phyloP scores from a whole-genome alignment of 345 rosid genomes.

The Eucalyptus leucophloia region DNA sequence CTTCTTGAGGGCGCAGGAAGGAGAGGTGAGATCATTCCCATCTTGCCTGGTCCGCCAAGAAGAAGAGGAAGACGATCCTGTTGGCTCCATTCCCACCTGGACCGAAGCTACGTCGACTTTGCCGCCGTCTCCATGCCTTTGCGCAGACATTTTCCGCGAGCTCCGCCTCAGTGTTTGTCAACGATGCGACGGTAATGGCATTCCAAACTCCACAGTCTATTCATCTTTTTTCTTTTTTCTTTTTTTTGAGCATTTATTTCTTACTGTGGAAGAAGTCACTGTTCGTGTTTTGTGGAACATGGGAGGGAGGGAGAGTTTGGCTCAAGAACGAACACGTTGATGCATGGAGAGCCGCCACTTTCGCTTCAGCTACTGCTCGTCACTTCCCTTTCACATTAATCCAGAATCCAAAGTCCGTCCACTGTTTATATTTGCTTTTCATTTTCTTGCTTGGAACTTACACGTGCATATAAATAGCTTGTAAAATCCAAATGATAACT shows the following conservation, averaged over 20 bases:
- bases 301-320: constrained; percentile 1
- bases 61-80: neutral
- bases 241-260: neutral
- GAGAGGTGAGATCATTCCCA: neutral
- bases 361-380: neutral
- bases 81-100: neutral
- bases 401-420: neutral
- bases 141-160: neutral
- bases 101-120: neutral
- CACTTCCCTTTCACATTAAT: neutral
- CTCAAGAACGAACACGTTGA: constrained; percentile 20
- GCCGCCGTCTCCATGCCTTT: neutral
- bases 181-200: neutral
- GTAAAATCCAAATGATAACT: neutral
- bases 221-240: too few species aligned
- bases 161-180: neutral
- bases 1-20: neutral
- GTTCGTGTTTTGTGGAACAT: too few species aligned
- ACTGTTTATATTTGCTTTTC: neutral
- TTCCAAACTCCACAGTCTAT: neutral
- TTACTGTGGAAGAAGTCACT: neutral
- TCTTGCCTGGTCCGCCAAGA: neutral
- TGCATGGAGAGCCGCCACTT: constrained; percentile 14
- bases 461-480: neutral
- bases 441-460: neutral